Percentiles rank a stretch among this genome's conserved stretches.
These are phyloP conservation scores for Vigna reflexopilosa DNA, from an alignment of 306 rosid species.

Conservation along the genomic window DNA sequence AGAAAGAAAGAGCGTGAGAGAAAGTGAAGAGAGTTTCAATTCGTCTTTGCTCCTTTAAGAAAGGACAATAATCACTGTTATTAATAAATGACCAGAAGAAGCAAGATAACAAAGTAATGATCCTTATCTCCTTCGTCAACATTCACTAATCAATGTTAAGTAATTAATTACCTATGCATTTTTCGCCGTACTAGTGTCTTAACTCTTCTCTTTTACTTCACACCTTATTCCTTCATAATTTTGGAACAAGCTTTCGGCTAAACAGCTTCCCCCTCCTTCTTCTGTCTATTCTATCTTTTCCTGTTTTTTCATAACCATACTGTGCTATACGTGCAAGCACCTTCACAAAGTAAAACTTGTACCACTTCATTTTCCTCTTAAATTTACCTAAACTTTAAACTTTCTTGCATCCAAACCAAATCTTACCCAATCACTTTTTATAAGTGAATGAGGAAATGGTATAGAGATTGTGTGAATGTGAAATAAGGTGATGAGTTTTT, in stretches of 20 bases:
- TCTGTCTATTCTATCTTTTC: slow-evolving; percentile 27
- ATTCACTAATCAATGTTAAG: background rate
- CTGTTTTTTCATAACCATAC: background rate
- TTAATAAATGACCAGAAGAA: slow-evolving; percentile 26
- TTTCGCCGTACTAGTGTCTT: slow-evolving; percentile 10
- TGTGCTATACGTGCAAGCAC: background rate
- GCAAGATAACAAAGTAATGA: background rate
- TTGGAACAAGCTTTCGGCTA: slow-evolving; percentile 51
- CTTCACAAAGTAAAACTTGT: slow-evolving; percentile 35
- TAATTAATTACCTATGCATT: background rate
- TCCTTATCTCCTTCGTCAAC: slow-evolving; percentile 2
- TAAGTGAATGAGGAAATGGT: background rate
- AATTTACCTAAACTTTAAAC: slow-evolving; percentile 17
- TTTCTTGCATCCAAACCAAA: slow-evolving; percentile 20
- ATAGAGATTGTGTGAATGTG: background rate
- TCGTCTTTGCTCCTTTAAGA: slow-evolving; percentile 30
- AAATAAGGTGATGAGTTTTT: slow-evolving; percentile 14
- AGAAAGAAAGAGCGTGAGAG: slow-evolving; percentile 21
- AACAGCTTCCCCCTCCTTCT: slow-evolving; percentile 30
- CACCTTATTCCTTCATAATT: slow-evolving; percentile 20
- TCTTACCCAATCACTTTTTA: background rate
- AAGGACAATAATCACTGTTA: slow-evolving; percentile 23
- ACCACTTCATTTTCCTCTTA: background rate
- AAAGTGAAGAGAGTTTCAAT: slow-evolving; percentile 25
- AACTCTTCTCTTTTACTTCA: slow-evolving; percentile 13